Conservation (phyloP, 768 basidiomycete genomes). For the Sporobolomyces roseus region DNA sequence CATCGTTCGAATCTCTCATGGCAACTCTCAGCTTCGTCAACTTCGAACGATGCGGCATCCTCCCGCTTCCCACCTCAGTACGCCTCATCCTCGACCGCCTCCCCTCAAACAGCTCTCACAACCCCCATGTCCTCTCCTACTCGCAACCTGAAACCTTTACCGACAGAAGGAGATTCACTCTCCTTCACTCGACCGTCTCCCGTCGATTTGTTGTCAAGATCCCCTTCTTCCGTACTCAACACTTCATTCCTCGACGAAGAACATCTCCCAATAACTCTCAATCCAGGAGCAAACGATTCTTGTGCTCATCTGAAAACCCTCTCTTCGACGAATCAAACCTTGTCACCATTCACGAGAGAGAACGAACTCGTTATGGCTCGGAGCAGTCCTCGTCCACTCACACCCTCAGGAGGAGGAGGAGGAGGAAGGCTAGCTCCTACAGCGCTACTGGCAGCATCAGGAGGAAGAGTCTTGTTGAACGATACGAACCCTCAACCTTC, state of each 20-base stretch:
- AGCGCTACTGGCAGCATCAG: background rate
- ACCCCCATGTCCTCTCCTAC: slow-evolving; percentile 5
- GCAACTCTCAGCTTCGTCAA: slow-evolving; percentile 19
- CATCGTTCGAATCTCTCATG: slow-evolving; percentile 20
- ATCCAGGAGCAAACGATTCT: slow-evolving; percentile 66
- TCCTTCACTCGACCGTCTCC: slow-evolving; percentile 28
- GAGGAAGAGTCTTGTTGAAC: background rate
- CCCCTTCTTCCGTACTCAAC: slow-evolving; percentile 34
- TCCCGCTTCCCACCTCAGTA: slow-evolving; percentile 15
- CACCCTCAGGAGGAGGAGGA: background rate
- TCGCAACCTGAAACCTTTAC: background rate
- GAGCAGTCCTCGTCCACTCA: slow-evolving; percentile 14
- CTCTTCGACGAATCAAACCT: slow-evolving; percentile 81
- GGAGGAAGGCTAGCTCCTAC: background rate
- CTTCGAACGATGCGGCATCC: slow-evolving; percentile 35
- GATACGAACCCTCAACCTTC: slow-evolving; percentile 51
- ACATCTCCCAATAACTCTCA: slow-evolving; percentile 52
- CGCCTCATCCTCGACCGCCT: too few species aligned
- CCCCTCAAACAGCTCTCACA: slow-evolving; percentile 10
- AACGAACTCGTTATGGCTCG: slow-evolving; percentile 73
- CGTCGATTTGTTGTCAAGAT: slow-evolving; percentile 39
- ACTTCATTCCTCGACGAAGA: slow-evolving; percentile 22
- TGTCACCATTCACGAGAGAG: slow-evolving; percentile 87
- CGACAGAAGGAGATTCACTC: background rate
- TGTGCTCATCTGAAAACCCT: slow-evolving; percentile 82